These are phyloP conservation scores for Pholiota adiposa DNA, from an alignment of 1,284 basidiomycete genomes.

Conservation along the genomic window DNA sequence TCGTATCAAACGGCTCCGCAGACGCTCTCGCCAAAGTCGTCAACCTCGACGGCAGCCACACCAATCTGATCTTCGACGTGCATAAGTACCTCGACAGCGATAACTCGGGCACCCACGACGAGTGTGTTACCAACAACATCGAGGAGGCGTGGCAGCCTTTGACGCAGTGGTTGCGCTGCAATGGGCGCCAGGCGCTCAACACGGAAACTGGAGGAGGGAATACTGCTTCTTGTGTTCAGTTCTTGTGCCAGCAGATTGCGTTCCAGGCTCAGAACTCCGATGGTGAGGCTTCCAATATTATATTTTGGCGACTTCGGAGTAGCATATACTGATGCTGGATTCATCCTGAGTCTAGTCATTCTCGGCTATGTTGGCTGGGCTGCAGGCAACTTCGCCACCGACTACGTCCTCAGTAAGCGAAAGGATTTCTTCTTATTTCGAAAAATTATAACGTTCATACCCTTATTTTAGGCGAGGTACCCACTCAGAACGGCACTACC, in stretches of 20 bases:
- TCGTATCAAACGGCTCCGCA: conserved; percentile 57
- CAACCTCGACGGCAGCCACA: conserved; percentile 54
- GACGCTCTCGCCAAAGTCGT: conserved; percentile 51
- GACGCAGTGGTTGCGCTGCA: conserved; percentile 50
- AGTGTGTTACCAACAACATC: conserved; percentile 58
- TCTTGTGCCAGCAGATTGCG: conserved; percentile 51
- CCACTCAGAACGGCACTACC: conserved; percentile 18
- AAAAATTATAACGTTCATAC: background rate
- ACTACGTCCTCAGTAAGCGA: conserved; percentile 17
- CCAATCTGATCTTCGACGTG: conserved; percentile 61
- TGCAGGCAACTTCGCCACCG: conserved; percentile 20
- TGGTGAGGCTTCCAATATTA: conserved; percentile 30
- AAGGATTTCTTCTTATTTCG: background rate
- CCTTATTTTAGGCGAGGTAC: conserved; percentile 12
- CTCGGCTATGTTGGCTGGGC: conserved; percentile 26
- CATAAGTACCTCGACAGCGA: conserved; percentile 69
- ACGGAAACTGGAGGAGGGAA: conserved; percentile 68
- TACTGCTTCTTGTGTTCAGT: conserved; percentile 47
- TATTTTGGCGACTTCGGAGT: background rate
- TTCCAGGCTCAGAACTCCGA: conserved; percentile 57
- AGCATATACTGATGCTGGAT: background rate
- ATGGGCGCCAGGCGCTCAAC: conserved; percentile 62
- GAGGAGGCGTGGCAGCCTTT: conserved; percentile 51
- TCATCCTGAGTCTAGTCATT: conserved; percentile 19
- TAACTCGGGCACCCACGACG: conserved; percentile 46